Conservation (phyloP, 306 rosid genomes). For the Quercus cerris region DNA sequence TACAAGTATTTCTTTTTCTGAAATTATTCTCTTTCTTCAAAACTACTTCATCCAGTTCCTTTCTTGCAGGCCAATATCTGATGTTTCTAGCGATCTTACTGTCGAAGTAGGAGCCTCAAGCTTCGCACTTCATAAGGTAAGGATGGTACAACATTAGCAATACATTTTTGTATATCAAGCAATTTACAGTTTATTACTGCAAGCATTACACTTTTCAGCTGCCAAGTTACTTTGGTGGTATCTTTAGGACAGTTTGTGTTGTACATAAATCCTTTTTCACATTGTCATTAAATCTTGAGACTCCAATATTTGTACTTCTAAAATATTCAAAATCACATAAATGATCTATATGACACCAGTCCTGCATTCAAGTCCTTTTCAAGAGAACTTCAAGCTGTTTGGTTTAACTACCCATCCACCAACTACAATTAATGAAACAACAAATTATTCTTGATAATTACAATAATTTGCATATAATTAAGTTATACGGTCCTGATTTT, state of each 20-base stretch:
- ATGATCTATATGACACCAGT: background rate
- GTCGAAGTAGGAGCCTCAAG: slow-evolving; percentile 83
- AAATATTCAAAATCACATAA: background rate
- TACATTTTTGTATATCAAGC: background rate
- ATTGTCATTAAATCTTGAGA: background rate
- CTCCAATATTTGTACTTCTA: background rate
- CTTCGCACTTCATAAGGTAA: slow-evolving; percentile 96
- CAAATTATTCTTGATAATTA: background rate
- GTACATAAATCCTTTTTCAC: background rate
- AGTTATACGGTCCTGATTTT: background rate
- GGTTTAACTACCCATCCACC: background rate
- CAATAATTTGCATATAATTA: background rate
- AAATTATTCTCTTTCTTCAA: slow-evolving; percentile 25
- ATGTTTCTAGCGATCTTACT: slow-evolving; percentile 88
- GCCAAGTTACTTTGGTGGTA: background rate
- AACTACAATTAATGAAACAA: background rate
- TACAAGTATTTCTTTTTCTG: slow-evolving; percentile 16
- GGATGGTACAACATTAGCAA: background rate
- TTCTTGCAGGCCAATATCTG: slow-evolving; percentile 92
- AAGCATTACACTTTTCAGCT: background rate
- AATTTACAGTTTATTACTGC: background rate
- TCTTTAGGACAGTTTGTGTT: background rate
- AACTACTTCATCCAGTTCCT: slow-evolving; percentile 28
- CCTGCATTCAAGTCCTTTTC: background rate
- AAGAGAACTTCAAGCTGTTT: background rate